These are phyloP conservation scores for Coemansia javaensis DNA, from an alignment of 192 early-diverging fungal species.

Conservation along the genomic window DNA sequence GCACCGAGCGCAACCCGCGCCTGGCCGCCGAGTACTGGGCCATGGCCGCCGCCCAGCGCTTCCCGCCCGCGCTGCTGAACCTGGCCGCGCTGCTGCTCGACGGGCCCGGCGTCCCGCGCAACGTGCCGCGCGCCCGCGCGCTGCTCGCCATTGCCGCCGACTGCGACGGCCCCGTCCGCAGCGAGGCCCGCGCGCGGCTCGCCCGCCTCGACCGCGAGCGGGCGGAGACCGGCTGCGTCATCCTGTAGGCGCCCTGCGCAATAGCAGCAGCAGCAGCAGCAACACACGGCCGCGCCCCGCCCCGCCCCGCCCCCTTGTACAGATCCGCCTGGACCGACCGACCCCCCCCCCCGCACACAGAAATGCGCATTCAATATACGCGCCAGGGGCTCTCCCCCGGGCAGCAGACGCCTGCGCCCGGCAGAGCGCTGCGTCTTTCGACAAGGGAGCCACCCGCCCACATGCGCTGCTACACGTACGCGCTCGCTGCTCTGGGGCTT, in stretches of 20 bases:
- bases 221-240: slow-evolving; percentile 3
- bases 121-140: slow-evolving; percentile 1
- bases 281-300: no score
- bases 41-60: slow-evolving; percentile 22
- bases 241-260: slow-evolving; percentile 7
- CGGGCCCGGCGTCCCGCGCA: slow-evolving; percentile 7
- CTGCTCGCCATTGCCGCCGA: slow-evolving; percentile 17
- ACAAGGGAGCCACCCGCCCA: no score
- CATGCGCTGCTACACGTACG: neutral
- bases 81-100: slow-evolving; percentile 23
- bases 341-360: no score
- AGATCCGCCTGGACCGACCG: no score
- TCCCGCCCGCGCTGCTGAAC: slow-evolving; percentile 26
- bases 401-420: no score
- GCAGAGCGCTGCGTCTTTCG: no score
- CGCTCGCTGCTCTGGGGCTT: no score
- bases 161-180: slow-evolving; percentile 3
- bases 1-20: slow-evolving; percentile 9
- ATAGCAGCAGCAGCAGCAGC: neutral
- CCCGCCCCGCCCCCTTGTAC: no score
- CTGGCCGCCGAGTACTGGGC: slow-evolving; percentile 32
- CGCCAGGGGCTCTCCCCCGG: no score
- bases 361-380: no score
- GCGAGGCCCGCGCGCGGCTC: slow-evolving; percentile 8
- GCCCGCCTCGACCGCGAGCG: slow-evolving; percentile 4